Conservation (phyloP, 352 stramenopile species). For the Globisporangium okanoganense region DNA sequence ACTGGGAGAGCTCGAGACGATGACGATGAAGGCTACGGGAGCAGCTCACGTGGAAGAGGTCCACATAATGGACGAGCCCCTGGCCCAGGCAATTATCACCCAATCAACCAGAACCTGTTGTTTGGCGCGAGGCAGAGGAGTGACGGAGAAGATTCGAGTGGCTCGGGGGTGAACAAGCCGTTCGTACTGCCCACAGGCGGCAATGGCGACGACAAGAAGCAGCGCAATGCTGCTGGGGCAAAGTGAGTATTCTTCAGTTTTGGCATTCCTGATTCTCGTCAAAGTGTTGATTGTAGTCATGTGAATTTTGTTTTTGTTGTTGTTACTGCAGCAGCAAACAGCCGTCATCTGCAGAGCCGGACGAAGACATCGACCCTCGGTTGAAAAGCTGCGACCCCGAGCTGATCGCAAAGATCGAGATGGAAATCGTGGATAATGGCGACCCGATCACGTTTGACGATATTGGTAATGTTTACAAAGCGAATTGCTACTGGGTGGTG, state of each 20-base stretch:
- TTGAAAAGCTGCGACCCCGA: conserved; percentile 93
- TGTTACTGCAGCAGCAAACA: conserved; percentile 18
- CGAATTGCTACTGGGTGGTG: not conserved
- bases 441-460: conserved; percentile 96
- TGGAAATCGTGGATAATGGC: conserved; percentile 96
- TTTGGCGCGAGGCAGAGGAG: conserved; percentile 31
- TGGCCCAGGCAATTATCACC: conserved; percentile 54
- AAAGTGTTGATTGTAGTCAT: not conserved
- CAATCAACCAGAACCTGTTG: conserved; percentile 70
- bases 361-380: conserved; percentile 91
- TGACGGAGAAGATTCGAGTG: conserved; percentile 24
- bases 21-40: conserved; percentile 22
- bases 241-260: conserved; percentile 4
- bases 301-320: no score
- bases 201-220: conserved; percentile 21
- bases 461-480: conserved; percentile 68
- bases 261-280: not conserved
- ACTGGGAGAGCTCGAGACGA: conserved; percentile 36
- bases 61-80: conserved; percentile 20
- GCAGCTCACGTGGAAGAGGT: conserved; percentile 17
- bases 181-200: conserved; percentile 65
- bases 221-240: conserved; percentile 1
- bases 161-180: conserved; percentile 55
- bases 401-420: conserved; percentile 95
- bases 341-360: conserved; percentile 20